Evolutionary conservation across 441 rosid genomes (phyloP).

Genomic region (Adansonia grandidieri): DNA sequence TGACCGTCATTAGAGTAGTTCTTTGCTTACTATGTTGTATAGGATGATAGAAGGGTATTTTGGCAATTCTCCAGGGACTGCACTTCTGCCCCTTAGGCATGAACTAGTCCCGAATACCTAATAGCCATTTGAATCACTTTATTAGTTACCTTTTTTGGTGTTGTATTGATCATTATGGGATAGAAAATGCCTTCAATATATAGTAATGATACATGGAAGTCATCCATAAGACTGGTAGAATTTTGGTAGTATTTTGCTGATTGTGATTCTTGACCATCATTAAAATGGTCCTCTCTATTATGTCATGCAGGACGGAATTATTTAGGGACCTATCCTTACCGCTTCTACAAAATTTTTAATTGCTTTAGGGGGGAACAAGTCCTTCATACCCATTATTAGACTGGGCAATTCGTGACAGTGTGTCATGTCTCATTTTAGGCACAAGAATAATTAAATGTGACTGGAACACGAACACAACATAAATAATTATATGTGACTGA

Average conservation of each 20-base stretch:
- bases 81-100: no score
- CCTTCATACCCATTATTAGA: conserved; percentile 26
- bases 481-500: no score
- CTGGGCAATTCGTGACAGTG: no score
- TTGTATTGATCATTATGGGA: neutral
- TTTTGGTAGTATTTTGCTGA: neutral
- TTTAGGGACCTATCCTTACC: conserved; percentile 4
- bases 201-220: neutral
- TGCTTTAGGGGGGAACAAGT: conserved; percentile 40
- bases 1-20: neutral
- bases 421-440: no score
- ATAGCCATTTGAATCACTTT: neutral
- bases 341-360: conserved; percentile 26
- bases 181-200: neutral
- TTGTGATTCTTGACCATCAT: neutral
- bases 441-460: no score
- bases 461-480: no score
- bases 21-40: neutral
- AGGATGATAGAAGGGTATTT: neutral
- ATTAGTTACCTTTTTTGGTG: neutral
- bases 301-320: neutral
- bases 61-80: neutral
- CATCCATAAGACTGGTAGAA: neutral
- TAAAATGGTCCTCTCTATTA: neutral
- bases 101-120: conserved; percentile 22